phyloP scores from a whole-genome alignment of 495 filamentous ascomycete genomes.

The Xylaria castorea region DNA sequence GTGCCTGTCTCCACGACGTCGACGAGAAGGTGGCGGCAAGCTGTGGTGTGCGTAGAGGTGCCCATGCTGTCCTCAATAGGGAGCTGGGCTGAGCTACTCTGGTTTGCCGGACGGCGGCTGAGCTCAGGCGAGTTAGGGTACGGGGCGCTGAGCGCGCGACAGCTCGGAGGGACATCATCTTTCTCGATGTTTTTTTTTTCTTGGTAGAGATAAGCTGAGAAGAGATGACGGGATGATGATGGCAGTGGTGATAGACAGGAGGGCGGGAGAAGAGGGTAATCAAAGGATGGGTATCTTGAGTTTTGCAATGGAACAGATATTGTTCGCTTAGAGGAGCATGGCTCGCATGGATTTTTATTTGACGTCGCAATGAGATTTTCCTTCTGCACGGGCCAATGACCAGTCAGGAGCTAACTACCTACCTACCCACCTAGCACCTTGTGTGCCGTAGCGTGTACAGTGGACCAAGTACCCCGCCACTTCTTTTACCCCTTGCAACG shows the following conservation, averaged over 20 bases:
- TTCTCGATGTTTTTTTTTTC: constrained; percentile 32
- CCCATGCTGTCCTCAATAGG: constrained; percentile 41
- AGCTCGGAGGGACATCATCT: constrained; percentile 78
- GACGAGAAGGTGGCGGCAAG: constrained; percentile 75
- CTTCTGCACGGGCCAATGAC: constrained; percentile 31
- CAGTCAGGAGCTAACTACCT: background rate
- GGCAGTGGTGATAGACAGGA: background rate
- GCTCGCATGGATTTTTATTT: constrained; percentile 32
- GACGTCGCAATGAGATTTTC: constrained; percentile 28
- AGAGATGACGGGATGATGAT: background rate
- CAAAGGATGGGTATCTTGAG: constrained; percentile 20
- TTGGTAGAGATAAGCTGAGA: background rate
- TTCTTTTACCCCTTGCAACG: background rate
- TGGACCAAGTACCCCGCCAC: background rate
- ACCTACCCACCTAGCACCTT: too few species aligned
- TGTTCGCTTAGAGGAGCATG: background rate
- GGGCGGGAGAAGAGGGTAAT: background rate
- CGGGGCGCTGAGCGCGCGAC: constrained; percentile 76
- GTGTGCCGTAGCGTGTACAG: background rate
- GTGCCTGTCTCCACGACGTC: constrained; percentile 60
- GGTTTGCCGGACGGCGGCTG: constrained; percentile 59
- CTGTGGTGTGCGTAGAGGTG: constrained; percentile 57
- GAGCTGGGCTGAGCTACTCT: constrained; percentile 42
- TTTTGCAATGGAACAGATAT: constrained; percentile 17
- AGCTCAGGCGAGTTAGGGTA: constrained; percentile 65